Evolutionary conservation across 2,329 filamentous ascomycete genomes (phyloP), one percentile per base, ranked within the genome.

Genomic region (Sarocladium oryzae): DNA sequence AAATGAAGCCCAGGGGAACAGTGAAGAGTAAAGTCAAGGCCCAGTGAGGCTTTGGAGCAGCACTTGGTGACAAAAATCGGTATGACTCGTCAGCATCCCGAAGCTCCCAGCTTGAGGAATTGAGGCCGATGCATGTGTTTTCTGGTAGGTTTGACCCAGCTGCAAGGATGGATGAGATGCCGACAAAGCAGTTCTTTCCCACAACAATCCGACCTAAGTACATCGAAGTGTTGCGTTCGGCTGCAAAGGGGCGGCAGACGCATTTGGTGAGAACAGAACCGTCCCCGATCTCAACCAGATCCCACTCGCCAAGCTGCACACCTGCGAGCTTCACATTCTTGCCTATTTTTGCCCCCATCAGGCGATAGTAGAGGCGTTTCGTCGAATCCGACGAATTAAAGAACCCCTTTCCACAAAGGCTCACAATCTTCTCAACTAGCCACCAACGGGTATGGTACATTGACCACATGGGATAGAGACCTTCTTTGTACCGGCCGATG

Each of bases 391-490:
- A 68, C 48, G 63, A 54, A 20, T 59, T 60, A 54, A 77, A 79
- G 28, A 73, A 52, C 1, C 77, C 76, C 52, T 66, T 69, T 15
- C 77, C 78, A 52, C 69, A 70, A 11, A 79, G 63, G 32, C 69
- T 67, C 2, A 76, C 65, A 18, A 72, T 71, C 63, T 81, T 81
- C 58, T 81, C 72, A 1, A 73, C 71, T 51, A 81, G 56, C 78
- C 78, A 82, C 78, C 78, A 82, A 8, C 76, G 68, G 0, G 75
- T 80, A 58, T 81, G 78, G 57, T 81, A 81, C 1, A 60, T 54
- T 1, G 76, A 77, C 78, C 78, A 82, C 78, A 82, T 82, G 2
- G 78, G 77, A 56, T 76, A 80, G 2, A 79, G 59, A 0, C 78
- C 78, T 58, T 77, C 70, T 32, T 65, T 67, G 58, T 78, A 75